phyloP scores from a whole-genome alignment of 1,284 basidiomycete genomes.

The Pseudozyma flocculosa region DNA sequence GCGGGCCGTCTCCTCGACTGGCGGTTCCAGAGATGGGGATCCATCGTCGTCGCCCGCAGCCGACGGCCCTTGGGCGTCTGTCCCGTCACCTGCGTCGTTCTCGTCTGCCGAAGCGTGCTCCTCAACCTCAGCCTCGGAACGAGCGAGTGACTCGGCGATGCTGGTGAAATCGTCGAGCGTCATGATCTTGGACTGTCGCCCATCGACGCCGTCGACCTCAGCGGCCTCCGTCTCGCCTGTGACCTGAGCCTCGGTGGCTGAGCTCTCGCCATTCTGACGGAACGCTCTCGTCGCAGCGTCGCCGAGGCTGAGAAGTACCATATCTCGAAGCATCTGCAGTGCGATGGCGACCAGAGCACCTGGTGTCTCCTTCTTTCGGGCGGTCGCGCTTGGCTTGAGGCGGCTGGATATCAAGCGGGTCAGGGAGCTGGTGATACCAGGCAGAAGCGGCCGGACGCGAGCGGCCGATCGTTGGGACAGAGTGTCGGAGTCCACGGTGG shows the following conservation, averaged over 20 bases:
- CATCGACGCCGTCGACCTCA: too few relatives aligned
- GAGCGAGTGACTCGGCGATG: too few relatives aligned
- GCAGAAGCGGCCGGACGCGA: slow-evolving; percentile 18
- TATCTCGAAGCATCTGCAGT: slow-evolving; percentile 10
- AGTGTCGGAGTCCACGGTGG: too few relatives aligned
- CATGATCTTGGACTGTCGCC: too few relatives aligned
- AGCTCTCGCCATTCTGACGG: neutral
- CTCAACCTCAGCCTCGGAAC: too few relatives aligned
- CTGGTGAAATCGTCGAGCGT: too few relatives aligned
- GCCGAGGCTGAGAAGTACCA: slow-evolving; percentile 11
- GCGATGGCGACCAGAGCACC: slow-evolving; percentile 9
- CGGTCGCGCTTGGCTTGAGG: slow-evolving; percentile 6
- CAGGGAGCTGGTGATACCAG: slow-evolving; percentile 24
- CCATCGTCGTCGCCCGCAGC: too few relatives aligned
- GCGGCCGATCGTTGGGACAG: neutral
- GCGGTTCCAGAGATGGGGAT: too few relatives aligned
- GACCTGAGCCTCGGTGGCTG: neutral
- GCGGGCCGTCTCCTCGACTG: neutral
- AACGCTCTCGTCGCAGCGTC: slow-evolving; percentile 2
- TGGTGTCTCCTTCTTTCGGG: slow-evolving; percentile 15
- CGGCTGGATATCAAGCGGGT: slow-evolving; percentile 11
- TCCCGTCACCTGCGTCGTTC: too few relatives aligned
- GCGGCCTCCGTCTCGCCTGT: too few relatives aligned
- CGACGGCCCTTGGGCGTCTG: too few relatives aligned
- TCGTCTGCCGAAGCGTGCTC: too few relatives aligned